Evolutionary conservation across 257 asterid genomes (phyloP).

Genomic region (Verbena officinalis): DNA sequence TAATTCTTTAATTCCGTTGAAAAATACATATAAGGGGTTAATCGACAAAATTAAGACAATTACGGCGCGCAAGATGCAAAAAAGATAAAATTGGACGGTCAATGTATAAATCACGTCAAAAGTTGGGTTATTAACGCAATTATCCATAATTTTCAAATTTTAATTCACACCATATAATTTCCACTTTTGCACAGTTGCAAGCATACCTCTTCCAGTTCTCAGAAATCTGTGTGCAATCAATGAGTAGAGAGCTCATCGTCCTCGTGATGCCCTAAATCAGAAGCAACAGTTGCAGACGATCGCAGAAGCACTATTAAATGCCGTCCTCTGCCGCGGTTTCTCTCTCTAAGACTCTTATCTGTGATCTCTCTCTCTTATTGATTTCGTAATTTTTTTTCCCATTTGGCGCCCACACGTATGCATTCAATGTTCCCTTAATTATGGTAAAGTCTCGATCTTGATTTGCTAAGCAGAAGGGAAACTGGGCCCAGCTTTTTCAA

Average conservation of each 20-base stretch:
- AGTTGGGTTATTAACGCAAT: too few relatives aligned
- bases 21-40: too few relatives aligned
- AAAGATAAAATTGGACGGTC: too few relatives aligned
- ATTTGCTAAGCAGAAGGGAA: background rate
- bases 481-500: conserved; percentile 16
- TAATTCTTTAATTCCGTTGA: too few relatives aligned
- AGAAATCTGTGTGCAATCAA: background rate
- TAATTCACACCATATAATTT: too few relatives aligned
- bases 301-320: background rate
- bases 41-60: too few relatives aligned
- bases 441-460: background rate
- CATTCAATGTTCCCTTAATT: background rate
- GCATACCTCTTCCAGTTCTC: too few relatives aligned
- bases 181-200: too few relatives aligned
- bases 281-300: background rate
- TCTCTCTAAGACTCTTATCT: background rate
- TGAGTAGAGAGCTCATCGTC: background rate
- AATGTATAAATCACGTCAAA: too few relatives aligned
- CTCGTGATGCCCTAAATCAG: background rate
- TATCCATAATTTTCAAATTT: too few relatives aligned
- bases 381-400: background rate
- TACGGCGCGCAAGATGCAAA: too few relatives aligned
- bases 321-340: background rate
- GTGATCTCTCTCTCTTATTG: too few relatives aligned
- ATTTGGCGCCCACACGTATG: background rate